Base-by-base conservation (phyloP, 331 rosid species). In the Spiraea crenata region DNA sequence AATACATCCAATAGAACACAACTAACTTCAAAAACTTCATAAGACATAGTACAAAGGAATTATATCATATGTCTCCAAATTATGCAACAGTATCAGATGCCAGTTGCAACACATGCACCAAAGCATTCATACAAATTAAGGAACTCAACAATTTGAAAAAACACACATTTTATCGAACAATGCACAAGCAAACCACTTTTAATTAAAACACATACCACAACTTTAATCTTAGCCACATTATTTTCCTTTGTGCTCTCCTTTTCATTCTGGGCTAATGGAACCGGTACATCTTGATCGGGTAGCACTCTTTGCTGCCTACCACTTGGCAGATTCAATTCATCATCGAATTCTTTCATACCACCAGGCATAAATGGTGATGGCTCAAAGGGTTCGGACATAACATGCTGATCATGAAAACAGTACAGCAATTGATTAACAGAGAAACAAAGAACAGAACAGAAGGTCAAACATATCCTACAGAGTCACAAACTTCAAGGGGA, bases 361-460 rank as follows among this genome's bases (percentile, higher is more conserved):
- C 91, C 90, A 45, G 96, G 96, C 81, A 95, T 83, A 78, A 93
- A 87, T 58, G 99, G 99, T 3, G 99, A 95, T 34, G 97, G 88
- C 75, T 95, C 96, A 66, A 91, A 95, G 37, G 95, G 82, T 71
- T 95, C 97, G 48, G 99, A 81, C 55, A 89, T 86, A 68, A 83
- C 95, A 72, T 95, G 96, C 99, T 95, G 95, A 64, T 42, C 42
- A 66, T 59, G 66, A 49, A 41, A 73, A 68, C 57, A 70, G 52
- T 63, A 66, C 82, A 3, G 71, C 19, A 65, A 4, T 16, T 70
- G 11, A 70, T 72, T 31, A 74, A 70, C 51, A 74, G 54, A 67
- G 11, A 71, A 34, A 51, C 39, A 4, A 65, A 64, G 37, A 13
- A 63, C 5, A 20, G 14, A 65, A 39, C 44, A 11, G 12, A 47